Evolutionary conservation across 2,329 filamentous ascomycete genomes (phyloP).

Genomic region (Pestalotiopsis sp.): DNA sequence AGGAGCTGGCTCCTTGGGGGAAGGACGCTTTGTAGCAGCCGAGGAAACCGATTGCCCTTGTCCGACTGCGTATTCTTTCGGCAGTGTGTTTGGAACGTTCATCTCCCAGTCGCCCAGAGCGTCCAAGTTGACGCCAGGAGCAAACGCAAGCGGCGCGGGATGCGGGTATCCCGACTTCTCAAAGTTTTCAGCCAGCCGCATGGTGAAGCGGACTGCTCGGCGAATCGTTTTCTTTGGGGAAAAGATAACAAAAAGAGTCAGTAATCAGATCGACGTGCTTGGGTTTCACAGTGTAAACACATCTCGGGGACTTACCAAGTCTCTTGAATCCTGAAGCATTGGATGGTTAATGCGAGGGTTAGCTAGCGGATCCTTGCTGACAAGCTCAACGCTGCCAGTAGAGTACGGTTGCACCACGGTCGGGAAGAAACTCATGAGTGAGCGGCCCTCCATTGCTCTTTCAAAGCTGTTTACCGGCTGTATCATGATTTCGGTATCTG

Average conservation of each 20-base stretch:
- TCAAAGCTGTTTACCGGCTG: constrained; percentile 15
- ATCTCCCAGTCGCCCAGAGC: background rate
- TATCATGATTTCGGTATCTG: constrained; percentile 20
- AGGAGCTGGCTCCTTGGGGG: background rate
- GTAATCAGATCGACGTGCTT: background rate
- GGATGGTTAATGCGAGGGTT: constrained; percentile 13
- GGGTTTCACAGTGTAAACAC: background rate
- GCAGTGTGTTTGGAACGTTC: background rate
- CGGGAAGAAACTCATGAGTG: constrained; percentile 16
- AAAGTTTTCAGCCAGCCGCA: constrained; percentile 15
- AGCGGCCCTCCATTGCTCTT: constrained; percentile 5
- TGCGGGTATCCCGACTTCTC: constrained; percentile 16
- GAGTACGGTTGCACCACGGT: constrained; percentile 15
- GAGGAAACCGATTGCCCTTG: background rate
- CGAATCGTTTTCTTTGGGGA: background rate
- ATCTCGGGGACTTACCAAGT: background rate
- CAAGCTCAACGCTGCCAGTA: constrained; percentile 16
- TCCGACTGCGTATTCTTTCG: background rate
- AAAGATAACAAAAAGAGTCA: background rate
- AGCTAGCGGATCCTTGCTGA: constrained; percentile 10
- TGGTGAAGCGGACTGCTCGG: constrained; percentile 14
- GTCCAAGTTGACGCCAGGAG: constrained; percentile 8
- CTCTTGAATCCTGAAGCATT: background rate
- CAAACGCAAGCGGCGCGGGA: constrained; percentile 14
- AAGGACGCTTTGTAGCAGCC: background rate